Base-by-base conservation (phyloP, 1,284 basidiomycete species). In the Psilocybe mexicana region DNA sequence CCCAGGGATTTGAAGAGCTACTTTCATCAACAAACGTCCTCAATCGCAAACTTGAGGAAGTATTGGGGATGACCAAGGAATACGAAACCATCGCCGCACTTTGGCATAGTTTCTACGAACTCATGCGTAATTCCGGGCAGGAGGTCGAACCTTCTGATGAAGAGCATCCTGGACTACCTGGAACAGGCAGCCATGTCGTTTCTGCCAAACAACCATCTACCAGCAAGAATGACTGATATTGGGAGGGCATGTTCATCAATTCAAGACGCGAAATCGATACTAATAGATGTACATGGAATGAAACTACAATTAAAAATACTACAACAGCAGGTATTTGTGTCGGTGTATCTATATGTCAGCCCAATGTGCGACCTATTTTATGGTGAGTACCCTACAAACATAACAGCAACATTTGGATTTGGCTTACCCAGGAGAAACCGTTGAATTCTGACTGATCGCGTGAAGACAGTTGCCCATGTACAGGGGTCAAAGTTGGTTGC, bases 401-500 rank as follows among this genome's bases (percentile, higher is more conserved):
- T 43, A 25, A 43, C 26, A 42, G 25, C 5, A 14, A 40, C 36
- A n/a, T 28, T 35, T 23, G 8, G 59, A n/a, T 28, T 35, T 23
- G 8, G 59, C 74, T 58, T 66, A 89, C 88, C 90, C 94, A 97
- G 60, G 93, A 95, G 81, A 98, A 98, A 25, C 94, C 94, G 62
- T 92, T 89, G 78, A 98, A 98, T 75, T 97, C 95, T 62, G 88
- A 84, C 76, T 99, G 97, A 70, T 99, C 96, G 62, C 90, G 87
- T 43, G 90, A 74, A n/a, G 92, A 93, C 62, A 99, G 76, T 64
- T 98, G 94, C 33, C 92, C 93, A 70, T 99, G 96, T 28, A 99
- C 97, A 6, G 97, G 97, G 2, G 97, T 99, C 65, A 99, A 78
- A 12, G 96, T 99, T 4, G 97, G 97, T 71, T 98, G 93, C 73